Conservation (phyloP, 306 rosid species). For the Hippophae gyantsensis region DNA sequence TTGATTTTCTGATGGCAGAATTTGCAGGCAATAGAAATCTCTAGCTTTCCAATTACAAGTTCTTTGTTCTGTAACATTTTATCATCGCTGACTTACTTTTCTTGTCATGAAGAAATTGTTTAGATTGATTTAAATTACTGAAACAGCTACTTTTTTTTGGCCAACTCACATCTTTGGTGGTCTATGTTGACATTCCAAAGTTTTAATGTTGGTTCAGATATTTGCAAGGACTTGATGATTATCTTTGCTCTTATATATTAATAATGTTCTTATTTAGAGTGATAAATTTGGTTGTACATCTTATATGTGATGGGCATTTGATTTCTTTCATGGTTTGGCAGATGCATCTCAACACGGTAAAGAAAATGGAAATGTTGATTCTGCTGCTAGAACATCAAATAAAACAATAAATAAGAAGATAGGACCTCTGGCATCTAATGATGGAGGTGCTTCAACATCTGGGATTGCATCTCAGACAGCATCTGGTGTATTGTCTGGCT, state of each 20-base stretch:
- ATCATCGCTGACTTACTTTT: too few relatives aligned
- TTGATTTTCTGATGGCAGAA: constrained; percentile 94
- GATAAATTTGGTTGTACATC: constrained; percentile 3
- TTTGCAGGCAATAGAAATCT: constrained; percentile 64
- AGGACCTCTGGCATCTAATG: constrained; percentile 54
- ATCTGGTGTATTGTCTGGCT: constrained; percentile 97
- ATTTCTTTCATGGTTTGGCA: constrained; percentile 32
- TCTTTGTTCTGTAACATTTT: not conserved
- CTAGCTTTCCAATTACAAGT: not conserved
- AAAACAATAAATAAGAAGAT: constrained; percentile 61
- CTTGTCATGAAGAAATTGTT: not conserved
- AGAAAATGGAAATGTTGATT: constrained; percentile 76
- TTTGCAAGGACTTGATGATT: not conserved
- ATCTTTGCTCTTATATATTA: constrained; percentile 6
- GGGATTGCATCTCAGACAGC: constrained; percentile 94
- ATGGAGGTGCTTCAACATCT: constrained; percentile 77
- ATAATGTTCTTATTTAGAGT: not conserved
- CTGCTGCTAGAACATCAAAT: constrained; percentile 55
- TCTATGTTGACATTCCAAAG: not conserved
- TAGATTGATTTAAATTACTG: not conserved
- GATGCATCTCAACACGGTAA: constrained; percentile 96
- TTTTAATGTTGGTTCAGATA: not conserved
- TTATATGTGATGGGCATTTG: constrained; percentile 12
- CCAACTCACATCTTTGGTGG: not conserved
- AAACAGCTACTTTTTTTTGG: not conserved